Conservation (phyloP, 495 filamentous ascomycete species). For the Hyphodiscus hymeniophilus region DNA sequence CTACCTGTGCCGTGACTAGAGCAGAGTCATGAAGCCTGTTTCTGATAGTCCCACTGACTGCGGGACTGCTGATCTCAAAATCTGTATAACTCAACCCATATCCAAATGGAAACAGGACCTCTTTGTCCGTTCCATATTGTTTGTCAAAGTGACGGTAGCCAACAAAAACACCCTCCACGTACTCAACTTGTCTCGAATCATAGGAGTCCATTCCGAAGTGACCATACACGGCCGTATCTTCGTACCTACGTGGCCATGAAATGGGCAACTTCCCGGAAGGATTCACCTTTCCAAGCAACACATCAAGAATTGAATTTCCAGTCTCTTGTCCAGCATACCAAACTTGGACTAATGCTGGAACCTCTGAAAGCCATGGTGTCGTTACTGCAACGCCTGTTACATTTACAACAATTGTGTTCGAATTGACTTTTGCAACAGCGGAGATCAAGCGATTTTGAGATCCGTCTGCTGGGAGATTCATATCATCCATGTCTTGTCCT, state of each 20-base stretch:
- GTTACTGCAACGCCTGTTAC: slow-evolving; percentile 48
- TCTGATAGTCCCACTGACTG: background rate
- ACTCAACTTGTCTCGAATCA: slow-evolving; percentile 26
- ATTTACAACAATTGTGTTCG: slow-evolving; percentile 51
- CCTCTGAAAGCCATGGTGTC: slow-evolving; percentile 48
- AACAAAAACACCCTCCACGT: slow-evolving; percentile 59
- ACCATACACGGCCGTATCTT: slow-evolving; percentile 65
- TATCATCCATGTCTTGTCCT: slow-evolving; percentile 31
- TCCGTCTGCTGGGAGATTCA: slow-evolving; percentile 32
- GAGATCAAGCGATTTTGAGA: slow-evolving; percentile 47
- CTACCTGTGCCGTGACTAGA: slow-evolving; percentile 42
- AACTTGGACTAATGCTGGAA: slow-evolving; percentile 50
- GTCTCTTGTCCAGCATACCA: slow-evolving; percentile 59
- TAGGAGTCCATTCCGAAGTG: slow-evolving; percentile 44
- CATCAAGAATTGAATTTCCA: slow-evolving; percentile 49
- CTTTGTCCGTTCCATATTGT: slow-evolving; percentile 52
- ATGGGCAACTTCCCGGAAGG: slow-evolving; percentile 62
- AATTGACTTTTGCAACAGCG: slow-evolving; percentile 44
- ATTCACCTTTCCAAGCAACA: slow-evolving; percentile 58
- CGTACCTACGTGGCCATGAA: slow-evolving; percentile 52
- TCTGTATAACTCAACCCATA: slow-evolving; percentile 82
- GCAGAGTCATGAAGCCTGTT: slow-evolving; percentile 12
- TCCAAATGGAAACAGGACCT: slow-evolving; percentile 82
- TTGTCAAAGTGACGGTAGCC: slow-evolving; percentile 72
- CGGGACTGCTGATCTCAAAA: slow-evolving; percentile 38